These are phyloP conservation scores for Petunia secreta DNA, from an alignment of 257 asterid genomes.

Conservation along the genomic window DNA sequence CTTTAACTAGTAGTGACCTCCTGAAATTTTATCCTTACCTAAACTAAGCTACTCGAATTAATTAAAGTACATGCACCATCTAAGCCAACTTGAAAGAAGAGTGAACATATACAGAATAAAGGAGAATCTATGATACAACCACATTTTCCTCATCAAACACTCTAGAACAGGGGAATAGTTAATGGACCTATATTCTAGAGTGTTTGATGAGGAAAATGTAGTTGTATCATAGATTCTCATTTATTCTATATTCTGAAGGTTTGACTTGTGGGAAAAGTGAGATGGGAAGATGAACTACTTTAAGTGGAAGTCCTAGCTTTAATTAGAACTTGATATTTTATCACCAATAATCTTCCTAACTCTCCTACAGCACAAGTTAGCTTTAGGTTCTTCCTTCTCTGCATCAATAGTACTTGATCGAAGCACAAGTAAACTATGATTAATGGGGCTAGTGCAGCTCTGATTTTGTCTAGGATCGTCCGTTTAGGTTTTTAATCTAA, in stretches of 20 bases:
- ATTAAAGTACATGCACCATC: not conserved
- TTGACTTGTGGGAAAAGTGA: not conserved
- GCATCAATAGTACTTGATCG: not conserved
- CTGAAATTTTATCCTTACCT: not conserved
- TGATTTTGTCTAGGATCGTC: constrained; percentile 8
- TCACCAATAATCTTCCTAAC: not conserved
- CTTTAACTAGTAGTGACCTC: not conserved
- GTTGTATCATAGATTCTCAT: not conserved
- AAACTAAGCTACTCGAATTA: not conserved
- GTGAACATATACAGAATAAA: not conserved
- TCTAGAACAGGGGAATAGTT: no score
- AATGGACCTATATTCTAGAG: no score
- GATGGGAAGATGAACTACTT: not conserved
- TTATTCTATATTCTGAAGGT: not conserved
- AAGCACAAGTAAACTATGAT: not conserved
- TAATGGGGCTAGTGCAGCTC: not conserved
- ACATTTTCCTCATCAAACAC: not conserved
- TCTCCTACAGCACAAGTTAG: constrained; percentile 1
- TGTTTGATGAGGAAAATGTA: not conserved
- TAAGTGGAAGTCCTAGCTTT: not conserved
- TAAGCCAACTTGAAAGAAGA: not conserved
- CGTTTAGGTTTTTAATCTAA: not conserved
- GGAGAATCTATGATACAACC: not conserved
- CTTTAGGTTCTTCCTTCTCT: not conserved
- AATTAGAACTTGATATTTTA: not conserved